Percentiles rank a stretch among this genome's conserved stretches.
phyloP scores from a whole-genome alignment of 768 basidiomycete species.

The Collybia mongolica region DNA sequence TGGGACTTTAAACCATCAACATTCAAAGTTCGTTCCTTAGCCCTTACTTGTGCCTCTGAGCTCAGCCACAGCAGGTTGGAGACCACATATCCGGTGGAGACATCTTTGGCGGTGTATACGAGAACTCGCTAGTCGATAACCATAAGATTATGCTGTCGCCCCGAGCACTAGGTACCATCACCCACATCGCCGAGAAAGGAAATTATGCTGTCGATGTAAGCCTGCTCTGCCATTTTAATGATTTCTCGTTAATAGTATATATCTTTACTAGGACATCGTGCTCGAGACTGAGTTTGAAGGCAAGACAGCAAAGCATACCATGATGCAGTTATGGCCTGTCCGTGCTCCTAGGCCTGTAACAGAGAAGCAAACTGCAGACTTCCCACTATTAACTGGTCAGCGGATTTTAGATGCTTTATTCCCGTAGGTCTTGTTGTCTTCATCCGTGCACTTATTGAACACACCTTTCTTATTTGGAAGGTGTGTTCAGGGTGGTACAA shows the following conservation, averaged over 20 bases:
- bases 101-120: constrained; percentile 92
- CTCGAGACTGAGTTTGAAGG: constrained; percentile 98
- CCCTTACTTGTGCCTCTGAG: neutral
- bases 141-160: constrained; percentile 98
- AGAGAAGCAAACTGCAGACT: constrained; percentile 93
- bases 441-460: constrained; percentile 2
- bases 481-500: constrained; percentile 96
- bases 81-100: constrained; percentile 98
- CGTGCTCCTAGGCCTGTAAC: constrained; percentile 93
- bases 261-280: constrained; percentile 72
- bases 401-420: constrained; percentile 96
- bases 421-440: constrained; percentile 58
- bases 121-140: constrained; percentile 94
- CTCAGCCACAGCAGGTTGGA: constrained; percentile 59
- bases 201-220: constrained; percentile 88
- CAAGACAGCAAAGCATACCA: constrained; percentile 86
- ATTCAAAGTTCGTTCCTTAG: constrained; percentile 56
- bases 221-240: constrained; percentile 7
- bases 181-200: constrained; percentile 90
- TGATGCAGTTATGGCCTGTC: constrained; percentile 99
- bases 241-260: neutral
- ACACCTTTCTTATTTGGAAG: constrained; percentile 29
- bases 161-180: constrained; percentile 92
- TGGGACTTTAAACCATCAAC: constrained; percentile 94
- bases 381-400: constrained; percentile 93